These are phyloP conservation scores for Rhodotorula sp. DNA, from an alignment of 1,284 basidiomycete genomes.

Conservation along the genomic window DNA sequence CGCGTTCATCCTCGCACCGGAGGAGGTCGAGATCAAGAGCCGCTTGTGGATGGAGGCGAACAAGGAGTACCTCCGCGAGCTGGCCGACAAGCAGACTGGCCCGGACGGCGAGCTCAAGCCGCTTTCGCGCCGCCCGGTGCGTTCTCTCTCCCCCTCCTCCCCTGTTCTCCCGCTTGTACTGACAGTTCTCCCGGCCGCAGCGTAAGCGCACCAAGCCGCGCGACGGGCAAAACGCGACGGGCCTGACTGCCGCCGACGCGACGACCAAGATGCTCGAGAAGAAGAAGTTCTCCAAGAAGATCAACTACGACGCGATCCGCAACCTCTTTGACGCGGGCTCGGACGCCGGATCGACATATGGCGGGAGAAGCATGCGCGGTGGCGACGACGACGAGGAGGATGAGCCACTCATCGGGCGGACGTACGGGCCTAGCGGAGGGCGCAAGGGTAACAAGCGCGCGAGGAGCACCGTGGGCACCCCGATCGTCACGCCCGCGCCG, in stretches of 20 bases:
- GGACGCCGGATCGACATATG: slow-evolving; percentile 56
- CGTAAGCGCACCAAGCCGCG: slow-evolving; percentile 62
- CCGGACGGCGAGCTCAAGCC: slow-evolving; percentile 61
- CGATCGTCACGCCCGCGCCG: slow-evolving; percentile 26
- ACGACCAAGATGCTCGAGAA: slow-evolving; percentile 77
- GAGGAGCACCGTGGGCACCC: slow-evolving; percentile 5
- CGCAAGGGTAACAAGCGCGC: neutral
- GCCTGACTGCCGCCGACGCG: slow-evolving; percentile 68
- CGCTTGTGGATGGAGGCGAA: slow-evolving; percentile 97
- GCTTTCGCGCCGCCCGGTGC: slow-evolving; percentile 50
- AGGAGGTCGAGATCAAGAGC: slow-evolving; percentile 87
- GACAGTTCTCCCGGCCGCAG: slow-evolving; percentile 35
- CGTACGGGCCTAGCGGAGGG: slow-evolving; percentile 14
- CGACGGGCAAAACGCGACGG: slow-evolving; percentile 67
- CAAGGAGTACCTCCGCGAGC: slow-evolving; percentile 84
- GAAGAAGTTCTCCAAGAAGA: slow-evolving; percentile 77
- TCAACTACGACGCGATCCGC: slow-evolving; percentile 83
- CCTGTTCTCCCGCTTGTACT: slow-evolving; percentile 47
- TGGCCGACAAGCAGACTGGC: slow-evolving; percentile 70
- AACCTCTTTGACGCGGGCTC: slow-evolving; percentile 63
- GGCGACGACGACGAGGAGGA: slow-evolving; percentile 28
- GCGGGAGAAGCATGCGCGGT: slow-evolving; percentile 47
- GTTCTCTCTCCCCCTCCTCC: neutral
- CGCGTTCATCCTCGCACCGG: slow-evolving; percentile 72
- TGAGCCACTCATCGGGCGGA: slow-evolving; percentile 23